phyloP scores from a whole-genome alignment of 2,329 filamentous ascomycete genomes.

The Cladophialophora immunda region DNA sequence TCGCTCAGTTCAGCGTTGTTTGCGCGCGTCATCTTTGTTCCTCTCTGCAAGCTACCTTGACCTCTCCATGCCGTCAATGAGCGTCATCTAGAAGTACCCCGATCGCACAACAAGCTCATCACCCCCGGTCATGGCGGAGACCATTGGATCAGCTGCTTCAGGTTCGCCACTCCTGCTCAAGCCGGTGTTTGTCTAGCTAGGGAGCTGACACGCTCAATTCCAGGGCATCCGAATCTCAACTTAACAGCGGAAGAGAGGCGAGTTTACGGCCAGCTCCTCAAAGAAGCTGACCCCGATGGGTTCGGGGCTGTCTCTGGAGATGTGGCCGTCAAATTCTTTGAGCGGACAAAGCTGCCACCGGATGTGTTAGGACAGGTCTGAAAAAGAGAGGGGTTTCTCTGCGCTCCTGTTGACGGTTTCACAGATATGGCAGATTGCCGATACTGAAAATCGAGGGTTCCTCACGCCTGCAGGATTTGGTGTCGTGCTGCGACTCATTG shows the following conservation, averaged over 20 bases:
- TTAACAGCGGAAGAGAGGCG: conserved; percentile 91
- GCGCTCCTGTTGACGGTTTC: conserved; percentile 25
- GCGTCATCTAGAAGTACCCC: conserved; percentile 18
- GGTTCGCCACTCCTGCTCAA: conserved; percentile 28
- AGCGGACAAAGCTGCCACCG: conserved; percentile 89
- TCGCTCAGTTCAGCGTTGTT: background rate
- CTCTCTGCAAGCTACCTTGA: background rate
- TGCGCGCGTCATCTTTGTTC: background rate
- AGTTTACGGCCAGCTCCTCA: conserved; percentile 90
- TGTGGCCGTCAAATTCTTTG: conserved; percentile 95
- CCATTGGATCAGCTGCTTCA: conserved; percentile 38
- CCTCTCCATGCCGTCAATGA: conserved; percentile 17
- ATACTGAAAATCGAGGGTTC: conserved; percentile 94
- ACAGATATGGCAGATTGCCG: conserved; percentile 98
- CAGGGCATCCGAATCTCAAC: conserved; percentile 74
- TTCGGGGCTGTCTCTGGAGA: conserved; percentile 96
- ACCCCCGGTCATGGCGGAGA: conserved; percentile 36
- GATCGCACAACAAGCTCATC: conserved; percentile 8
- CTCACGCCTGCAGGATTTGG: conserved; percentile 93
- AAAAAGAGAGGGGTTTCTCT: background rate
- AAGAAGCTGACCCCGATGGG: conserved; percentile 88
- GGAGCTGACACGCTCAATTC: conserved; percentile 22
- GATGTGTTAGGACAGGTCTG: conserved; percentile 85
- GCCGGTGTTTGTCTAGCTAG: background rate
- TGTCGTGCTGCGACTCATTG: conserved; percentile 90